phyloP scores from a whole-genome alignment of 768 basidiomycete genomes.

The Podaxis sp. region DNA sequence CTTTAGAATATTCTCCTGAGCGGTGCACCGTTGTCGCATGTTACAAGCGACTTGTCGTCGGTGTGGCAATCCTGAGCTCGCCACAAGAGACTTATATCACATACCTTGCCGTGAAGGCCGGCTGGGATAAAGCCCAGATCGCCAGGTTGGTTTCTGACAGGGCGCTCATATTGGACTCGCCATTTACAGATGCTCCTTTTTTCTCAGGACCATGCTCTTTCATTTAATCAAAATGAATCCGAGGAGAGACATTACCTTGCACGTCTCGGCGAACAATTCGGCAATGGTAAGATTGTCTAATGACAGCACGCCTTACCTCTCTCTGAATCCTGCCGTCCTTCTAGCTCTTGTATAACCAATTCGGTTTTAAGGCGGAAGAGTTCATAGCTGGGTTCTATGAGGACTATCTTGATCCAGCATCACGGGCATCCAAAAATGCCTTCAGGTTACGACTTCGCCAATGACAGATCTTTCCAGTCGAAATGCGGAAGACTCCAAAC shows the following conservation, averaged over 20 bases:
- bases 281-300: conserved; percentile 54
- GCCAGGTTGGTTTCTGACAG: conserved; percentile 47
- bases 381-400: conserved; percentile 82
- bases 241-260: conserved; percentile 72
- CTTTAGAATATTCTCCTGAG: conserved; percentile 64
- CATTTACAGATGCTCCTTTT: conserved; percentile 9
- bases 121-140: conserved; percentile 79
- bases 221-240: conserved; percentile 71
- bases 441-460: conserved; percentile 72
- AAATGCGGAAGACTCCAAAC: background rate
- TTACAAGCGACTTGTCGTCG: conserved; percentile 69
- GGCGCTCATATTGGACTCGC: conserved; percentile 3
- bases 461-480: conserved; percentile 14
- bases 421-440: conserved; percentile 75
- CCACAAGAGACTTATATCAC: conserved; percentile 82
- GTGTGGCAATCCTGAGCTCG: conserved; percentile 70
- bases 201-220: conserved; percentile 66
- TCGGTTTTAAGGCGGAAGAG: conserved; percentile 86
- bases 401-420: conserved; percentile 65
- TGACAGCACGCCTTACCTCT: background rate
- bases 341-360: conserved; percentile 77
- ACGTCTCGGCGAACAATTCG: conserved; percentile 77
- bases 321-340: background rate
- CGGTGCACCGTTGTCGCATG: conserved; percentile 71
- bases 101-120: conserved; percentile 71